Base-by-base conservation (phyloP, 2,329 filamentous ascomycete genomes). In the Rugonectria rugulosa region DNA sequence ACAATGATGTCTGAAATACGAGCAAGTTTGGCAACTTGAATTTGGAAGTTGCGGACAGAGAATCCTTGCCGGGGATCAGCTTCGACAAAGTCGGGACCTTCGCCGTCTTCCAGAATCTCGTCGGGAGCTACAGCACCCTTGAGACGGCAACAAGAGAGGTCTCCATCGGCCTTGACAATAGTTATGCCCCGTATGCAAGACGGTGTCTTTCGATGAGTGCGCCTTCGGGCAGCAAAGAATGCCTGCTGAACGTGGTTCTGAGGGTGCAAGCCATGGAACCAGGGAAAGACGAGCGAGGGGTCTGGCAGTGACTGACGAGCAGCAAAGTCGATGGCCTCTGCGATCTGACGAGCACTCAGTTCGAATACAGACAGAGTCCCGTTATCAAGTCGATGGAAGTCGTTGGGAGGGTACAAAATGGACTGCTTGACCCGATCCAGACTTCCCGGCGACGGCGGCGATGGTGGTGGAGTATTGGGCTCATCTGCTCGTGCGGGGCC, bases 11-110 rank as follows among this genome's bases (percentile, higher is more conserved):
- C 95, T 1, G 93, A 97, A 8, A 95, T 84, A 62, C 90, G 86
- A 50, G 93, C 93, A 62, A 91, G 79, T 73, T 99, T 99, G 55
- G 90, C 90, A 0, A 91, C 84, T 73, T 99, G 95, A 32, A 98
- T 98, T 67, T 98, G 94, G 70, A 99, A 99, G 72, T 98, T 98
- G 40, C 95, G 87, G 37, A 98, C 93, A 5, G 92, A 97, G 70
- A 98, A 98, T 8, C 95, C 95, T 62, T 96, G 91, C 52, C 79
- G 84, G 2, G 95, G 95, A 69, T 99, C 95, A 34, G 88, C 83
- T 37, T 96, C 91, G 57, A 92, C 77, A 69, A 99, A 97, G 19
- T 87, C 81, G 38, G 83, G 75, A 14, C 75, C 74, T 3, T 68
- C 70, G 3, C 73, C 71, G 0, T 78, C 65, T 31, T 86, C 81